A percentile compares a stretch with the other conserved stretches of the same genome.
These are phyloP conservation scores for Monascus purpureus DNA, from an alignment of 495 filamentous ascomycete species.

Conservation along the genomic window DNA sequence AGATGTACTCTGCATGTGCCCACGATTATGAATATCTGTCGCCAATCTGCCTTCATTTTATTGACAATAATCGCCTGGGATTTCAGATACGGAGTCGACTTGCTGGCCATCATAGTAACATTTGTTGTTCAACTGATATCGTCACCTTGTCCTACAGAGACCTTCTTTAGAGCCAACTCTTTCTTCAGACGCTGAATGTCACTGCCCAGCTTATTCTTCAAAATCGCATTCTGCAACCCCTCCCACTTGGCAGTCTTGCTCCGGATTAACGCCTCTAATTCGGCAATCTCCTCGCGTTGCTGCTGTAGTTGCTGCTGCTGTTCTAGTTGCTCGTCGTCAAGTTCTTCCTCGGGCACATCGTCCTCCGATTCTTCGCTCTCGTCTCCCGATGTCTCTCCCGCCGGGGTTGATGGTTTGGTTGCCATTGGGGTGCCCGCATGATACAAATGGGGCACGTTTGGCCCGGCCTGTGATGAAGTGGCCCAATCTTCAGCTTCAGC, in stretches of 20 bases:
- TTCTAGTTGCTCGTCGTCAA: constrained; percentile 40
- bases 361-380: constrained; percentile 45
- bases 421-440: constrained; percentile 21
- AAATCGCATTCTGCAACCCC: constrained; percentile 26
- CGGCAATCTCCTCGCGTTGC: constrained; percentile 34
- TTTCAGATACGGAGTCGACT: too few species aligned
- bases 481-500: constrained; percentile 34
- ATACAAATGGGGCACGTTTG: constrained; percentile 8
- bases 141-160: constrained; percentile 29
- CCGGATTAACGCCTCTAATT: constrained; percentile 33
- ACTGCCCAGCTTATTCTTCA: constrained; percentile 36
- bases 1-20: too few species aligned
- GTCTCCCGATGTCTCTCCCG: constrained; percentile 30
- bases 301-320: constrained; percentile 33
- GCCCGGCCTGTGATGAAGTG: constrained; percentile 5
- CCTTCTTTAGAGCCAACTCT: constrained; percentile 35
- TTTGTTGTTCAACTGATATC: constrained; percentile 16
- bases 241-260: constrained; percentile 30
- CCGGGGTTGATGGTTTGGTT: constrained; percentile 23
- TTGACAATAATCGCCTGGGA: too few species aligned
- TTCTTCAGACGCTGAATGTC: constrained; percentile 33
- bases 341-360: constrained; percentile 44
- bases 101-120: too few species aligned
- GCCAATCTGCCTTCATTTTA: too few species aligned
- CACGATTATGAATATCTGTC: too few species aligned